These are phyloP conservation scores for Eucalyptus microcorys DNA, from an alignment of 345 rosid species.

Conservation along the genomic window DNA sequence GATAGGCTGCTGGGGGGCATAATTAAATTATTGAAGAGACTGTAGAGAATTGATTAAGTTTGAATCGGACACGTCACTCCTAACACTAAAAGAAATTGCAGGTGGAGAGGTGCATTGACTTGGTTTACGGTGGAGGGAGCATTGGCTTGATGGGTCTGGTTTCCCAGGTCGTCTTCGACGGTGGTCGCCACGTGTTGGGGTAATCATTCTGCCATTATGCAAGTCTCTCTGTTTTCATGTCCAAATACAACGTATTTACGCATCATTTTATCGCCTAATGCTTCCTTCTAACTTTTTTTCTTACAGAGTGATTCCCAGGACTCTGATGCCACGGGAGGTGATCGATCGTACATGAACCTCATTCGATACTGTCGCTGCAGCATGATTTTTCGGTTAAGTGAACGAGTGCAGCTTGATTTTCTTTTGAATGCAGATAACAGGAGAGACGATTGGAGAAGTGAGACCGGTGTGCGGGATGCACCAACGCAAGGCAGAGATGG, in stretches of 20 bases:
- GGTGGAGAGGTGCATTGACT: constrained; percentile 68
- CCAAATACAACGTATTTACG: too few species aligned
- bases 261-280: background rate
- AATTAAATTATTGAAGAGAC: background rate
- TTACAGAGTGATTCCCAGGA: constrained; percentile 44
- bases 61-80: background rate
- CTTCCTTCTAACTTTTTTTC: background rate
- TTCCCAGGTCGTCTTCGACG: constrained; percentile 59
- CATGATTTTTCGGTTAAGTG: background rate
- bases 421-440: constrained; percentile 28
- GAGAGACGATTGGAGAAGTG: constrained; percentile 63
- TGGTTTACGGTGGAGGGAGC: constrained; percentile 84
- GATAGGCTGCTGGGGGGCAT: background rate
- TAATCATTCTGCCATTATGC: background rate
- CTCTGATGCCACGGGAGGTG: constrained; percentile 60
- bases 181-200: constrained; percentile 78
- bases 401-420: background rate
- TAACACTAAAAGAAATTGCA: background rate
- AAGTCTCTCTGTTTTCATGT: background rate
- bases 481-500: constrained; percentile 79
- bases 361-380: background rate
- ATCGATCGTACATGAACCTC: background rate
- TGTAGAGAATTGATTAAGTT: background rate
- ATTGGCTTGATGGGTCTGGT: constrained; percentile 66
- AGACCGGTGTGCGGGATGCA: constrained; percentile 67